These are phyloP conservation scores for Lanmaoa pseudosensibilis DNA, from an alignment of 768 basidiomycete species.

Conservation along the genomic window DNA sequence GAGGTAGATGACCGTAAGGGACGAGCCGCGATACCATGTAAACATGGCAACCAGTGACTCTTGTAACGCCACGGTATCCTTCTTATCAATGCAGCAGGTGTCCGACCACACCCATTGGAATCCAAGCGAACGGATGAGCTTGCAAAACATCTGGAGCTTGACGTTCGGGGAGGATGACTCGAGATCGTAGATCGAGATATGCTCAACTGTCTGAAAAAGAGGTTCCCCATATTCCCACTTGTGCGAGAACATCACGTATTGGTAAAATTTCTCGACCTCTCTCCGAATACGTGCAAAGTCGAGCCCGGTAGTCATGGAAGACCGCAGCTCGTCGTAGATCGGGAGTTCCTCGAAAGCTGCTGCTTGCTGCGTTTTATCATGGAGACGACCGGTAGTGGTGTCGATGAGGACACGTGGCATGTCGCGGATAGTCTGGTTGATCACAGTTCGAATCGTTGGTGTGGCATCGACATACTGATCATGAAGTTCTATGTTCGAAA, in stretches of 20 bases:
- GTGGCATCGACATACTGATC: background rate
- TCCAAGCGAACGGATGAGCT: background rate
- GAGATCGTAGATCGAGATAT: background rate
- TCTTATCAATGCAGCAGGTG: constrained; percentile 6
- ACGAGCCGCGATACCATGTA: constrained; percentile 7
- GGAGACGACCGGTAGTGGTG: background rate
- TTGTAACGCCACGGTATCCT: background rate
- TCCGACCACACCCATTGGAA: constrained; percentile 13
- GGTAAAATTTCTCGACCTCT: background rate
- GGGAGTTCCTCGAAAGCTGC: constrained; percentile 5
- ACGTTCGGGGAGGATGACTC: background rate
- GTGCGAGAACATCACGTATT: constrained; percentile 9
- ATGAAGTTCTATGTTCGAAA: background rate
- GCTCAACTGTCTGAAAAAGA: background rate
- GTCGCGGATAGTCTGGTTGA: background rate
- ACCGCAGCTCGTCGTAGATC: background rate
- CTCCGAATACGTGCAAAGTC: background rate
- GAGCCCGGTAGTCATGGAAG: background rate
- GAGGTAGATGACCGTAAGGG: constrained; percentile 8
- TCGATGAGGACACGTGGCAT: constrained; percentile 8
- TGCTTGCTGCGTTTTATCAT: background rate
- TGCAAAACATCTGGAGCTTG: constrained; percentile 4
- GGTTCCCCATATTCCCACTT: background rate
- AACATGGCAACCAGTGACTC: constrained; percentile 16
- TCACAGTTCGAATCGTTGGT: background rate